Base-by-base conservation (phyloP, 2,329 filamentous ascomycete species). In the Xylariaceae sp. region DNA sequence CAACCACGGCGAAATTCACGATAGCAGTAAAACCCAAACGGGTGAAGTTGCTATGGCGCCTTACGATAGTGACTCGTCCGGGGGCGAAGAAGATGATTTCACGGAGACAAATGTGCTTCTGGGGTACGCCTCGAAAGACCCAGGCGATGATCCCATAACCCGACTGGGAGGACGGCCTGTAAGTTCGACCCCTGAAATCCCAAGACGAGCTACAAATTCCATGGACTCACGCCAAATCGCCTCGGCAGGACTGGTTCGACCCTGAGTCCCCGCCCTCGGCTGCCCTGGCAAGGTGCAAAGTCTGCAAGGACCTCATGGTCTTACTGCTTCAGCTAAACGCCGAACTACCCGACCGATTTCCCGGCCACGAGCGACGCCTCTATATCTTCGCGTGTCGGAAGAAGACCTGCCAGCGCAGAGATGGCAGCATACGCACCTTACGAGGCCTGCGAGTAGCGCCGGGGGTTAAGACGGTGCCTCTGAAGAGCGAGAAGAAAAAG, bases 281-380 rank as follows among this genome's bases (percentile, higher is more conserved):
- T 21, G 76, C 85, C 0, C 79, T 95, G 9, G 90, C 88, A 19
- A 87, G 85, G 72, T 99, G 94, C 76, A 90, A 88, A 72, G 80
- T 88, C 61, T 99, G 94, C 81, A 88, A 90, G 61, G 81, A 85
- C 49, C 73, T 89, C 49, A 90, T 96, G 83, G 85, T 84, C 1
- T 79, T 97, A 10, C 81, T 99, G 2, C 80, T 99, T 44, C 91
- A 99, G 71, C 80, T 99, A 26, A 90, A 99, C 71, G 92, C 84
- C 64, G 91, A 96, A 68, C 79, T 97, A 3, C 92, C 91, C 13
- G 87, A 92, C 51, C 80, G 84, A 46, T 96, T 96, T 66, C 88
- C 91, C 1, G 84, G 86, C 52, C 89, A 97, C 71, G 90, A 96
- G 66, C 80, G 94, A 62, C 83, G 92, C 57, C 70, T 99, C 16